These are phyloP conservation scores for Paramecium tetraurelia DNA, from an alignment of 73 alveolate species.

Conservation along the genomic window DNA sequence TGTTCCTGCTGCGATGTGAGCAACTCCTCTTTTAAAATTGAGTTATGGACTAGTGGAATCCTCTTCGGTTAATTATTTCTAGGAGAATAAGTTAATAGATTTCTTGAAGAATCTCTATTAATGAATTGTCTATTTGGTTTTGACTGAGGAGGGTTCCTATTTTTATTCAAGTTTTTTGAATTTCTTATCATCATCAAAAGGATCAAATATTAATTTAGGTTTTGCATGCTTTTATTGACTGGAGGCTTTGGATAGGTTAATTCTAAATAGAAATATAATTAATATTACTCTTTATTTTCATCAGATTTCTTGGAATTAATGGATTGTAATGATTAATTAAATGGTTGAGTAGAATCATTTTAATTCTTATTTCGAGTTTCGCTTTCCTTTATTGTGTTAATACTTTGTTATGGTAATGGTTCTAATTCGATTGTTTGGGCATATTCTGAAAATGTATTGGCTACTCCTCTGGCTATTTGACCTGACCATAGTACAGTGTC, in stretches of 20 bases:
- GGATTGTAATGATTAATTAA: background rate
- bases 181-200: slow-evolving; percentile 31
- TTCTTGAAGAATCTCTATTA: slow-evolving; percentile 3
- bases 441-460: slow-evolving; percentile 62
- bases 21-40: slow-evolving; percentile 40
- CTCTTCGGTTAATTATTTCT: slow-evolving; percentile 10
- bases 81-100: background rate
- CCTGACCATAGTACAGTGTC: slow-evolving; percentile 52
- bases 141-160: slow-evolving; percentile 9
- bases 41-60: background rate
- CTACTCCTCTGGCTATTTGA: slow-evolving; percentile 63
- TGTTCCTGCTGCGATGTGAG: slow-evolving; percentile 42
- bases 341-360: background rate
- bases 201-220: slow-evolving; percentile 12
- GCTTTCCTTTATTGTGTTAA: background rate
- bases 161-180: background rate
- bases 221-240: background rate
- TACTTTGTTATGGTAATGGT: background rate
- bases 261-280: background rate
- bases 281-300: slow-evolving; percentile 38
- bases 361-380: background rate
- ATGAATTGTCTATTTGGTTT: background rate
- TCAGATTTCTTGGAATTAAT: slow-evolving; percentile 43
- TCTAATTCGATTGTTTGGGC: background rate
- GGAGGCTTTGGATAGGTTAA: background rate